Base-by-base conservation (phyloP, 2,329 filamentous ascomycete genomes). In the Tricladium varicosporioides region DNA sequence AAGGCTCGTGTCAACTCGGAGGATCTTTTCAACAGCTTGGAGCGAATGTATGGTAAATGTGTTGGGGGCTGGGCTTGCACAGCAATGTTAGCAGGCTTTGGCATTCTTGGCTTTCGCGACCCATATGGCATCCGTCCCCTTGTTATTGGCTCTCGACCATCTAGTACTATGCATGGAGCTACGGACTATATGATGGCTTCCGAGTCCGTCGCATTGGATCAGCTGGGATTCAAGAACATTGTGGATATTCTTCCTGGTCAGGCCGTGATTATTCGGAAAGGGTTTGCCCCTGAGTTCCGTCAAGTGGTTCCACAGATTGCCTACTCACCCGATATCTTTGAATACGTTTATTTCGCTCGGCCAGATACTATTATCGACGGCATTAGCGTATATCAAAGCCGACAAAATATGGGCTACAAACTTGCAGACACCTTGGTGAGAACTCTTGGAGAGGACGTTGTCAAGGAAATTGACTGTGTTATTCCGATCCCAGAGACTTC, bases 121-220 rank as follows among this genome's bases (percentile, higher is more conserved):
- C 77, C 85, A 5, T 84, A 91, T 68, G 91, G 90, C 60, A 95
- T 95, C 68, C 88, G 92, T 11, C 92, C 92, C 2, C 82, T 96
- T 62, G 83, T 89, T 48, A 76, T 96, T 9, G 92, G 92, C 44
- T 89, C 85, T 49, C 83, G 91, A 53, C 80, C 84, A 1, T 91
- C 89, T 1, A 73, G 78, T 13, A 87, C 80, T 0, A 57, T 84
- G 42, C 79, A 82, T 36, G 78, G 82, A 4, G 85, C 84, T 5
- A 87, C 75, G 59, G 92, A 96, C 73, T 96, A 95, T 76, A 91
- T 96, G 82, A 84, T 96, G 78, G 91, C 91, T 1, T 96, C 91
- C 0, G 92, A 96, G 73, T 93, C 88, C 8, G 86, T 96, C 50
- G 92, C 91, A 8, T 77, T 96, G 48, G 82, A 82, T 47, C 91